These are phyloP conservation scores for Colletotrichum orbiculare DNA, from an alignment of 2,329 filamentous ascomycete species.

Conservation along the genomic window DNA sequence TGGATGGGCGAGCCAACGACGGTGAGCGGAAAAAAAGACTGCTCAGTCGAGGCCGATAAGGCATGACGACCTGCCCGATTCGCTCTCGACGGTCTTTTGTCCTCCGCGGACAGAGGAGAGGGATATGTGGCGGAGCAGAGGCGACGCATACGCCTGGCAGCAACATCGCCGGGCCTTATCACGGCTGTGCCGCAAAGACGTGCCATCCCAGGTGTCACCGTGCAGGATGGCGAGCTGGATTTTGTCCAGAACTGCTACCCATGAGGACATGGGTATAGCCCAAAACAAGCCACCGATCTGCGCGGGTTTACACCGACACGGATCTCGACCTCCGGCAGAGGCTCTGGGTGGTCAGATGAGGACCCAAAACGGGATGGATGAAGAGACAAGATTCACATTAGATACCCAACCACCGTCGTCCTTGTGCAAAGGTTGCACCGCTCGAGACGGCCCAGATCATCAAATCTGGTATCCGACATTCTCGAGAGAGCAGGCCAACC, in stretches of 20 bases:
- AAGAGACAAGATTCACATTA: slow-evolving; percentile 6
- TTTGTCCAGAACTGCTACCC: background rate
- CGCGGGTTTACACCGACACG: background rate
- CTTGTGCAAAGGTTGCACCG: slow-evolving; percentile 9
- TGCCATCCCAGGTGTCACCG: background rate
- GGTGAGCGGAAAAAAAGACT: background rate
- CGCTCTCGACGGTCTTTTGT: background rate
- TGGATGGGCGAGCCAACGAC: slow-evolving; percentile 1
- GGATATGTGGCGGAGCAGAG: background rate
- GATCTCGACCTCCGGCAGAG: slow-evolving; percentile 8
- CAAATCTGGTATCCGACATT: slow-evolving; percentile 7
- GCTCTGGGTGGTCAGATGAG: background rate
- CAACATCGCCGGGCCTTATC: slow-evolving; percentile 2
- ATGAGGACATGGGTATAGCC: background rate
- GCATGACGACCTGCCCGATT: slow-evolving; percentile 23
- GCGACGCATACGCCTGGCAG: background rate
- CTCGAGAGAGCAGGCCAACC: background rate
- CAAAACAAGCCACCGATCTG: slow-evolving; percentile 11
- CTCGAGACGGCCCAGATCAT: slow-evolving; percentile 17
- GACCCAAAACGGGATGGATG: background rate
- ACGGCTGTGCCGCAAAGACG: slow-evolving; percentile 7
- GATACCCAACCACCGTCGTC: slow-evolving; percentile 11
- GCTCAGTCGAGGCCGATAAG: slow-evolving; percentile 7
- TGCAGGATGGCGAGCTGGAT: slow-evolving; percentile 2
- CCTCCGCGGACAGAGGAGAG: background rate